Base-by-base conservation (phyloP, 148 eudicot genomes). In the Silene conica region DNA sequence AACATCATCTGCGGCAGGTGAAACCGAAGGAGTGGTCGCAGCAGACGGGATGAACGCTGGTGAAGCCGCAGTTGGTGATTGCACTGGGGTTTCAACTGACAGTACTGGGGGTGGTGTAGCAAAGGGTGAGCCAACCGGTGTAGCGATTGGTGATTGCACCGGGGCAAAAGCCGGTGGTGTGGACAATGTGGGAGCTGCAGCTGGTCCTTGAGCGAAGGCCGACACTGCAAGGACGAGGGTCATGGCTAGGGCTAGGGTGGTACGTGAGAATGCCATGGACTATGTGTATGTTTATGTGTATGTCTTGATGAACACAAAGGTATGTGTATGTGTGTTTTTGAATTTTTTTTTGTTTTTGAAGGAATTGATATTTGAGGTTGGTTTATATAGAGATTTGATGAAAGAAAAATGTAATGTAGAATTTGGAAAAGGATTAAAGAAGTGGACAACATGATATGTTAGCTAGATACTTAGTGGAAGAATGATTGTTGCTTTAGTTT, bases 151-250 rank as follows among this genome's bases (percentile, higher is more conserved):
- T 59, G 69, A 52, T 14, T 5, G 20, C 41, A 19, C 46, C 3
- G 77, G 81, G 31, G 76, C 23, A 8, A 38, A n/a, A 1, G 70
- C 1, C n/a, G 70, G 52, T 3, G 52, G 22, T 66, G 70, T 15
- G 23, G 50, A 46, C 0, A 20, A 7, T 66, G 25, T 18, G 14
- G 70, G 70, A 13, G 70, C 70, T 46, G 7, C 11, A 2, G 70
- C 25, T 12, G 80, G 80, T 13, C 67, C 80, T 48, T 78, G 80
- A 15, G 80, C 80, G 3, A 78, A 19, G 72, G 72, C 76, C 0
- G 76, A 78, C 50, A 76, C 80, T 2, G 66, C 67, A 43, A 78
- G 72, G 76, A 66, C 76, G 1, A 72, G n/a, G 22, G 66, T 31
- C 1, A 78, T 60, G 22, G 67, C 26, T 5, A 71, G 48, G 34